phyloP scores from a whole-genome alignment of 805 yeast species.

The Lipomyces starkeyi region DNA sequence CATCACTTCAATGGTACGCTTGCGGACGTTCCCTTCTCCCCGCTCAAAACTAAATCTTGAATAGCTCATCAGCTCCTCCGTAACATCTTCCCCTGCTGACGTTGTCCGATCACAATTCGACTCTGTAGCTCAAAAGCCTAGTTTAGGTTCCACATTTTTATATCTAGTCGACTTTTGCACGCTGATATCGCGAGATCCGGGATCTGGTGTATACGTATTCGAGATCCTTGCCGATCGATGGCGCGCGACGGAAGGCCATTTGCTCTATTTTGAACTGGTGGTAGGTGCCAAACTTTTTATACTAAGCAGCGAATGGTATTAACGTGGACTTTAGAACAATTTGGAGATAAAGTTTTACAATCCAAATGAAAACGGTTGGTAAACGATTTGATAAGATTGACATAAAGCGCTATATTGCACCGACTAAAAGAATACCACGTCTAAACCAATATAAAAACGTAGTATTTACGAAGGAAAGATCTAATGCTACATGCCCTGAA shows the following conservation, averaged over 20 bases:
- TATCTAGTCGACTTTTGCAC: constrained; percentile 24
- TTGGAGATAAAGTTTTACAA: background rate
- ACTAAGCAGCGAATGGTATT: background rate
- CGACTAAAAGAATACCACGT: background rate
- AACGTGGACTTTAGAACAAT: background rate
- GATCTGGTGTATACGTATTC: constrained; percentile 6
- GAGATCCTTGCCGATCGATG: constrained; percentile 31
- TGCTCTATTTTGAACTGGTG: constrained; percentile 5
- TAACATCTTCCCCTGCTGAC: constrained; percentile 15
- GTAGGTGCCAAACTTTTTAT: background rate
- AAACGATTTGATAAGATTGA: background rate
- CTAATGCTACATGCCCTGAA: background rate
- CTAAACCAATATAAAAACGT: background rate
- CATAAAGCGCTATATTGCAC: background rate
- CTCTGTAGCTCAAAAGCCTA: constrained; percentile 23
- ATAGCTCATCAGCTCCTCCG: constrained; percentile 18
- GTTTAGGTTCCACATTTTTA: constrained; percentile 25
- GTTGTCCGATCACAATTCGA: constrained; percentile 26
- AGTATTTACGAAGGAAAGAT: background rate
- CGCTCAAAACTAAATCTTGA: background rate
- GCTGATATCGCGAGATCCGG: constrained; percentile 6
- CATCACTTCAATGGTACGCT: background rate
- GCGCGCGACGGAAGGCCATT: constrained; percentile 16
- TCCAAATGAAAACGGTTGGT: background rate
- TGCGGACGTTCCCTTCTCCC: background rate